Base-by-base conservation (phyloP, 73 alveolate species). In the Stentor coeruleus region DNA sequence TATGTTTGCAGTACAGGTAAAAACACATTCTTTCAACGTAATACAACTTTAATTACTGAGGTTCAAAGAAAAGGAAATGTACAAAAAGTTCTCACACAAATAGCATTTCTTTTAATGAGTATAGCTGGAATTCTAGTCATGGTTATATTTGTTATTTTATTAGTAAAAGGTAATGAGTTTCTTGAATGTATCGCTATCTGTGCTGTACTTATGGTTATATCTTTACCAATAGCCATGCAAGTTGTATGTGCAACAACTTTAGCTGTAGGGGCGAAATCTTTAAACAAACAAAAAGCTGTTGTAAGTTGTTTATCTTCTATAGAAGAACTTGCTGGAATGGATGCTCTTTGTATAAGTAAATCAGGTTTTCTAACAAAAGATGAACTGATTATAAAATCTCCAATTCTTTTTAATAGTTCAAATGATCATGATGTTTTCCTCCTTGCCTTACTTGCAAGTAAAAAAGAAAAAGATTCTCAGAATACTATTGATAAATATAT, bases 251-350 rank as follows among this genome's bases (percentile, higher is more conserved):
- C 85, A 3, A 77, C 85, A 14, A 39, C 30, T 37, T 58, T 91
- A 74, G 93, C 95, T 4, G 39, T 86, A 3, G 85, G 91, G 38
- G 91, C 95, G 20, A 72, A 82, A 58, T 77, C 74, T 59, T 58
- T 86, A 88, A 85, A 88, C 36, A 76, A 82, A 36, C 81, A 90
- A 49, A 72, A 75, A 20, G 95, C 95, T 31, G 66, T 93, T 59
- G 97, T 93, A 74, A 89, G 88, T 76, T 89, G 93, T 35, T 79
- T 92, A 81, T 87, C 88, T 33, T 90, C 97, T 39, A 85, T 93
- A 41, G 97, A 93, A 59, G 90, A 92, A 15, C 87, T 92, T 6
- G 98, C 96, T 30, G 82, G 94, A 57, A 93, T 91, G 76, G 77
- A 91, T 26, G 87, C 92, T 84, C 86, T 93, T 58, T 93, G 97